Conservation (phyloP, 176 grass and related monocot species). For the Cymbopogon citratus region DNA sequence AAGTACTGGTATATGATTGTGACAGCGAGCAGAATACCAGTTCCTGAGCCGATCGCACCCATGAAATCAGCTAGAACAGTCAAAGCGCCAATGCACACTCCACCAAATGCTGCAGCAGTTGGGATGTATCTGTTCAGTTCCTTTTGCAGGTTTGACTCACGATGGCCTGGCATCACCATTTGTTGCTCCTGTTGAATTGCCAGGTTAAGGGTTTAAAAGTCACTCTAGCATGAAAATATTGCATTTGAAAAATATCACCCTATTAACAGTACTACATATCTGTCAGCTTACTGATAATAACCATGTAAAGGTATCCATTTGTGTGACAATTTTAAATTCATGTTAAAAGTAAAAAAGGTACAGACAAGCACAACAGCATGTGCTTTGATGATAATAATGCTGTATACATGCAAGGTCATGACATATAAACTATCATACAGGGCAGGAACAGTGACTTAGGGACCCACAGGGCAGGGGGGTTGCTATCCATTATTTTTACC, state of each 20-base stretch:
- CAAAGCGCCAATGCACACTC: constrained; percentile 50
- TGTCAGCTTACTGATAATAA: background rate
- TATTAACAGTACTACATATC: background rate
- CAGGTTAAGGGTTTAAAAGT: background rate
- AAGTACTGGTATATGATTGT: constrained; percentile 58
- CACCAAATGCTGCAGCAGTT: constrained; percentile 50
- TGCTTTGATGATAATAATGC: background rate
- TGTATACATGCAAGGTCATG: background rate
- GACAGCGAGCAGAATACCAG: constrained; percentile 48
- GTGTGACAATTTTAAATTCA: background rate
- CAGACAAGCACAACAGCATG: background rate
- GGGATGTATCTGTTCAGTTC: constrained; percentile 57
- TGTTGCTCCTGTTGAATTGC: constrained; percentile 48
- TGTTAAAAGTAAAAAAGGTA: background rate
- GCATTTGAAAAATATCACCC: background rate
- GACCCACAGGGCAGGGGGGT: too few species aligned
- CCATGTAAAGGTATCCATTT: background rate
- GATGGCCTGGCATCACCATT: constrained; percentile 58
- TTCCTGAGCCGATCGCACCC: constrained; percentile 58
- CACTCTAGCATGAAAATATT: background rate
- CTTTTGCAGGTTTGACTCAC: constrained; percentile 53
- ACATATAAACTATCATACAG: background rate
- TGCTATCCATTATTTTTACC: constrained; percentile 12
- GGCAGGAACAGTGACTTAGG: too few species aligned
- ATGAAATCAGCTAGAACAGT: constrained; percentile 57